Evolutionary conservation across 805 yeast species (phyloP), one percentile per base, ranked within the genome.

Genomic region (Cyberlindnera nakhonratchasimensis): DNA sequence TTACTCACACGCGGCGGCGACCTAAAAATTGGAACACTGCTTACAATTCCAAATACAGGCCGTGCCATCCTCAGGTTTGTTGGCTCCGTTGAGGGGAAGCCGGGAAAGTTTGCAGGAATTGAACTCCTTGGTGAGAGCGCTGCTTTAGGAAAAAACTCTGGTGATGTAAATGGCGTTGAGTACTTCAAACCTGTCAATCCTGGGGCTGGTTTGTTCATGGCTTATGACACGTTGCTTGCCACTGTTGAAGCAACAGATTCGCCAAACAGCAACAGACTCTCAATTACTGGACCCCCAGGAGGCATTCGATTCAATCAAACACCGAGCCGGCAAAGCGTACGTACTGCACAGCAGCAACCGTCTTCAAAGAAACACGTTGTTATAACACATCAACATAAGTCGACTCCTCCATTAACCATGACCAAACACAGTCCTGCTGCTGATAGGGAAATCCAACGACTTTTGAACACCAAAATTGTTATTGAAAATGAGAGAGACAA

Each of bases 41-140:
- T 58, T 50, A 59, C 41, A 62, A 70, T 83, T 2, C 95, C 95
- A 0, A 86, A 85, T 9, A 79, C 85, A 11, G 80, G 86, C 19
- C 64, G 66, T 30, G 96, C 90, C 1, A 68, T 80, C 10, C 65
- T 90, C 39, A 71, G 79, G 45, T 90, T 74, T 61, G 69, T 80
- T 17, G 99, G 96, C 1, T 63, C 72, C 2, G 86, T 91, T 14
- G 74, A 79, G 18, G 82, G 82, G 18, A 87, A 86, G 56, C 63
- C 65, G 6, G 96, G 96, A 0, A 69, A 71, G 10, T 91, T 81
- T 67, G 96, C 90, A 5, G 99, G 99, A 3, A 73, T 91, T 6
- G 97, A 91, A 59, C 66, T 91, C 32, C 55, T 79, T n/a, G 90
- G 86, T 2, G 80, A 79, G 1, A 73, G 77, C 30, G 65, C 75